Evolutionary conservation across 2,329 filamentous ascomycete species (phyloP).

Genomic region (Fusarium palustre): DNA sequence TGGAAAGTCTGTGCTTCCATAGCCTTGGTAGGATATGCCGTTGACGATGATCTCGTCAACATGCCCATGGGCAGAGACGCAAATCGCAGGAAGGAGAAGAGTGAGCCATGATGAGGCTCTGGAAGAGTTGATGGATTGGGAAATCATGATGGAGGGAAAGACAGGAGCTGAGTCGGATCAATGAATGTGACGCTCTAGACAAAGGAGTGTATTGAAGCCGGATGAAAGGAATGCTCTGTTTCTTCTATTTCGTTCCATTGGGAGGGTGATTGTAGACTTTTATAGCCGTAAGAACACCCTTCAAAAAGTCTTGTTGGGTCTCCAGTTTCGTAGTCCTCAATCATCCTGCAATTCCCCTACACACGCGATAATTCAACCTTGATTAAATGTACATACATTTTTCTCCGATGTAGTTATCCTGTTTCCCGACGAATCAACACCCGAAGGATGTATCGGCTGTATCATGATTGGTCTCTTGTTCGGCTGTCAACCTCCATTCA

Average conservation of each 20-base stretch:
- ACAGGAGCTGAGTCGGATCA: constrained; percentile 10
- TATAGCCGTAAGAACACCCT: constrained; percentile 2
- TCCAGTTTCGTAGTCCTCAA: background rate
- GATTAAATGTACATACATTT: constrained; percentile 5
- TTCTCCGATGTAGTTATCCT: constrained; percentile 19
- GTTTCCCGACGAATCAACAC: constrained; percentile 5
- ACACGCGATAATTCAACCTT: constrained; percentile 34
- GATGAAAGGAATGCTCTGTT: background rate
- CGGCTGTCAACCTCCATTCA: constrained; percentile 23
- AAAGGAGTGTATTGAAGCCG: constrained; percentile 7
- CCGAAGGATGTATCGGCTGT: constrained; percentile 36
- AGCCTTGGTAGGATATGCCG: constrained; percentile 57
- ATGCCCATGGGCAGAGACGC: constrained; percentile 55
- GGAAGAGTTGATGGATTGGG: constrained; percentile 14
- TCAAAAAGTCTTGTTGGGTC: background rate
- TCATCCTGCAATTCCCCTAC: background rate
- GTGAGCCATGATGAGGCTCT: constrained; percentile 19
- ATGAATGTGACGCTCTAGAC: constrained; percentile 21
- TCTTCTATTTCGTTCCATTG: background rate
- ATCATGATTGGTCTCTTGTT: constrained; percentile 38
- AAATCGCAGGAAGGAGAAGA: constrained; percentile 20
- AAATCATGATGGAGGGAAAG: constrained; percentile 18
- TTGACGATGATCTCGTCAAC: constrained; percentile 58
- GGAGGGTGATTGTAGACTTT: constrained; percentile 15
- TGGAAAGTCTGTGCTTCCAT: constrained; percentile 53